Evolutionary conservation across 2,329 filamentous ascomycete genomes (phyloP).

Genomic region (Balansia obtecta): DNA sequence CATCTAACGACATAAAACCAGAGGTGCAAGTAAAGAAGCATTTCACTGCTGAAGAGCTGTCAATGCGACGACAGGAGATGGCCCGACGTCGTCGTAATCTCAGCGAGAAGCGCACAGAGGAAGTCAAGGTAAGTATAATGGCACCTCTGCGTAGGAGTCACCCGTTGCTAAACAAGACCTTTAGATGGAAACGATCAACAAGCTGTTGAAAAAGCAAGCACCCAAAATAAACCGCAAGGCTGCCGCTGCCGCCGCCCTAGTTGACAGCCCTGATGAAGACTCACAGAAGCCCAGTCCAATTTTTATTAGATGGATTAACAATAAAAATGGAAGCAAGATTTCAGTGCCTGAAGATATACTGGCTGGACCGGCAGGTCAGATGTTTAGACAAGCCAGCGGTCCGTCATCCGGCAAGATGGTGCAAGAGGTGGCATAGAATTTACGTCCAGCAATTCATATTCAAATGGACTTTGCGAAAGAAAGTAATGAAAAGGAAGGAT

Average conservation of each 20-base stretch:
- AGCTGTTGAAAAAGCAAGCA: conserved; percentile 74
- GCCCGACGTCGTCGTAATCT: conserved; percentile 47
- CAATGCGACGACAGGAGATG: conserved; percentile 51
- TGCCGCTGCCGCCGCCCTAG: conserved; percentile 28
- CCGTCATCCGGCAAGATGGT: conserved; percentile 36
- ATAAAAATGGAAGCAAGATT: conserved; percentile 47
- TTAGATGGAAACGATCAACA: conserved; percentile 85
- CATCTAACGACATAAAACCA: conserved; percentile 16
- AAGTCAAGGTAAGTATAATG: conserved; percentile 40
- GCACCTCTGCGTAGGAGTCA: not conserved
- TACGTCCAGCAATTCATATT: not conserved
- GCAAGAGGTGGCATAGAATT: conserved; percentile 35
- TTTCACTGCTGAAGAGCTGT: conserved; percentile 49
- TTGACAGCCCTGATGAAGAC: conserved; percentile 35
- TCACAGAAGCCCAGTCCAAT: conserved; percentile 41
- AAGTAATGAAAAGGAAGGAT: not conserved
- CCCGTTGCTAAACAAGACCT: not conserved
- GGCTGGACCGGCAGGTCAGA: conserved; percentile 44
- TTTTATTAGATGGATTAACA: conserved; percentile 61
- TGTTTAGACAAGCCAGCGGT: conserved; percentile 34
- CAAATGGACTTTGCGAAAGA: not conserved
- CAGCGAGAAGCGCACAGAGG: conserved; percentile 52
- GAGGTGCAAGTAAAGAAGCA: conserved; percentile 52
- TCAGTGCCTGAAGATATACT: conserved; percentile 59
- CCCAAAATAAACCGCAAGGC: conserved; percentile 55